Base-by-base conservation (phyloP, 495 filamentous ascomycete genomes). In the Hypomontagnella monticulosa region DNA sequence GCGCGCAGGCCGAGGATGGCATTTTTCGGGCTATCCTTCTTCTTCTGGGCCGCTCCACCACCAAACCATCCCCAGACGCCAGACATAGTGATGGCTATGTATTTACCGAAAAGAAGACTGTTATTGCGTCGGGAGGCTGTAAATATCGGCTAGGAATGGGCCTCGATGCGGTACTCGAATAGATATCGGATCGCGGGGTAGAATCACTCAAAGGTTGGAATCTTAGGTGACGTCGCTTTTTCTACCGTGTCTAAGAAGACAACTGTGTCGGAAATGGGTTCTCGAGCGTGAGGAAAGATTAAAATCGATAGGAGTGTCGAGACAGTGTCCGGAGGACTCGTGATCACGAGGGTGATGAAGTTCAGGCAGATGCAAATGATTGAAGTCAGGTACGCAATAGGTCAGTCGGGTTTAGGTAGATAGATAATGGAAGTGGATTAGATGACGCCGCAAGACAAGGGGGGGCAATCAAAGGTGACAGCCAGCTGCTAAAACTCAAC, bases 11-110 rank as follows among this genome's bases (percentile, higher is more conserved):
- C 83, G 41, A 99, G 84, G 66, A 99, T 99, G 60, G 96, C 95
- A 82, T 97, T 93, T 85, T 99, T 99, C 40, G 95, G 91, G 63
- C 88, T 90, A 77, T 97, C 92, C 80, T 94, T 96, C 76, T 88
- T 87, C 85, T 91, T 93, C 79, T 90, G 87, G 56, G 87, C 87
- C 70, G 86, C 85, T 56, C 87, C 85, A 61, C 92, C 92, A 74
- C 91, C 90, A 73, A 95, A 92, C 92, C 90, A 93, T 74, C 87
- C 87, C 91, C 89, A 93, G 80, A 93, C 73, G 59, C 83, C 82
- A 44, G 83, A 85, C 83, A 85, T 85, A 69, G 49, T 76, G 71
- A 72, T 61, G 41, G 19, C 32, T 57, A n/a, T 20, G 23, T 57
- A 36, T 15, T 38, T 50, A 20, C 50, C 51, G 42, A 54, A 48